These are phyloP conservation scores for Penicillium goetzii DNA, from an alignment of 495 filamentous ascomycete species.

Conservation along the genomic window DNA sequence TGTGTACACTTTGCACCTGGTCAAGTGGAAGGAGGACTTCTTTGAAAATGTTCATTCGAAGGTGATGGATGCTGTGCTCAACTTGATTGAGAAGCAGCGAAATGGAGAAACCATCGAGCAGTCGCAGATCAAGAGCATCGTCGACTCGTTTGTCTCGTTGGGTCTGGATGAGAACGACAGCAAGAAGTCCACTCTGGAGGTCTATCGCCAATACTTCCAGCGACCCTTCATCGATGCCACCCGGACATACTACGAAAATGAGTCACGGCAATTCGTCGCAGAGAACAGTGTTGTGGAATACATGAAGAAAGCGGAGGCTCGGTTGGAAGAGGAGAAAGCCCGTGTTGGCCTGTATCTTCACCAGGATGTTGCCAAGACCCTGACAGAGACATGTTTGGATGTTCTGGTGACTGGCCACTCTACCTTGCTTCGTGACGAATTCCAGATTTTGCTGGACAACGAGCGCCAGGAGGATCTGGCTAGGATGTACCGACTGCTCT, in stretches of 20 bases:
- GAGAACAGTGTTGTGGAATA: conserved; percentile 99
- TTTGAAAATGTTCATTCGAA: conserved; percentile 80
- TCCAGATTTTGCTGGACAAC: conserved; percentile 92
- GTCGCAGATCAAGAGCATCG: conserved; percentile 93
- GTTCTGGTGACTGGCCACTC: conserved; percentile 90
- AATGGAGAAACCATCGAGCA: conserved; percentile 99
- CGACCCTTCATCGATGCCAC: conserved; percentile 88
- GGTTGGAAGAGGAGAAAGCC: conserved; percentile 92
- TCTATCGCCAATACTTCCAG: conserved; percentile 92
- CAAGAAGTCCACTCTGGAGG: conserved; percentile 91
- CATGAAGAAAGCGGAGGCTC: conserved; percentile 97
- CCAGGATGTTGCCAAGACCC: conserved; percentile 76
- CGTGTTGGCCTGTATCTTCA: conserved; percentile 92
- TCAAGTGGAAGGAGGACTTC: conserved; percentile 90
- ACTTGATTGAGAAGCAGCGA: conserved; percentile 94
- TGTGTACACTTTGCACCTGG: conserved; percentile 94
- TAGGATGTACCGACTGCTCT: conserved; percentile 92
- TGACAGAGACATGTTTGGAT: conserved; percentile 86
- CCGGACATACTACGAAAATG: conserved; percentile 80
- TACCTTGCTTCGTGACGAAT: conserved; percentile 84
- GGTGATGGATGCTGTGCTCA: conserved; percentile 94
- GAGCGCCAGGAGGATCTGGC: conserved; percentile 94
- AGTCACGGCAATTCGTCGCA: conserved; percentile 90
- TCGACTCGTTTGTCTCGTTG: conserved; percentile 94
- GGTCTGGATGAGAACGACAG: conserved; percentile 93